phyloP scores from a whole-genome alignment of 306 rosid species.

The Astragalus glycyphyllos region DNA sequence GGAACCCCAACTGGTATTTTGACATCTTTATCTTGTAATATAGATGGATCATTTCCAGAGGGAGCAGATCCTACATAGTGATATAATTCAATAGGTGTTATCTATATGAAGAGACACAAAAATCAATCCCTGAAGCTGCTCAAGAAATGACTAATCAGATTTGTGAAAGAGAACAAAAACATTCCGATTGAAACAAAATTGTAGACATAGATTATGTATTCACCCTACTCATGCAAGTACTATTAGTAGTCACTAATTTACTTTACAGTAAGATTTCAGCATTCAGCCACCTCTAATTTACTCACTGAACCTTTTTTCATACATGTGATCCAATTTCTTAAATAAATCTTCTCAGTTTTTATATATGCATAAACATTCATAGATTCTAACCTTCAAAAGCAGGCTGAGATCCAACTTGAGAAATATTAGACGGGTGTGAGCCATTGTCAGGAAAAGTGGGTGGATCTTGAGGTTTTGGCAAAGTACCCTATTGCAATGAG shows the following conservation, averaged over 20 bases:
- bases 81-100: constrained; percentile 37
- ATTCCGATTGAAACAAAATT: constrained; percentile 34
- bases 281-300: constrained; percentile 7
- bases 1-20: constrained; percentile 55
- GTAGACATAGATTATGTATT: constrained; percentile 13
- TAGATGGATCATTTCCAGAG: constrained; percentile 62
- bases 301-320: constrained; percentile 8
- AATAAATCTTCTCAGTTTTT: neutral
- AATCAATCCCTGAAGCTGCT: constrained; percentile 18
- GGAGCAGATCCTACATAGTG: constrained; percentile 58
- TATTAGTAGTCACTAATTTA: constrained; percentile 1
- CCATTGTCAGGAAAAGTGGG: constrained; percentile 58
- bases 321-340: constrained; percentile 23
- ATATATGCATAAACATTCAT: constrained; percentile 36
- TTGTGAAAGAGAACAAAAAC: constrained; percentile 12
- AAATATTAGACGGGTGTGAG: constrained; percentile 54
- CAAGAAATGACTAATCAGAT: neutral
- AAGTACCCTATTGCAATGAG: constrained; percentile 61
- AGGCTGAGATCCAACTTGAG: constrained; percentile 59
- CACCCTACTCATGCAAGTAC: constrained; percentile 22
- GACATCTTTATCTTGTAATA: constrained; percentile 65
- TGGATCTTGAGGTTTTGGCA: constrained; percentile 60
- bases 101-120: constrained; percentile 13
- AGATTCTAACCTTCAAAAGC: constrained; percentile 70
- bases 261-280: constrained; percentile 4